A percentile compares a stretch with the other conserved stretches of the same genome.
Conservation (phyloP, 2,329 filamentous ascomycete genomes). For the Colletotrichum noveboracense region DNA sequence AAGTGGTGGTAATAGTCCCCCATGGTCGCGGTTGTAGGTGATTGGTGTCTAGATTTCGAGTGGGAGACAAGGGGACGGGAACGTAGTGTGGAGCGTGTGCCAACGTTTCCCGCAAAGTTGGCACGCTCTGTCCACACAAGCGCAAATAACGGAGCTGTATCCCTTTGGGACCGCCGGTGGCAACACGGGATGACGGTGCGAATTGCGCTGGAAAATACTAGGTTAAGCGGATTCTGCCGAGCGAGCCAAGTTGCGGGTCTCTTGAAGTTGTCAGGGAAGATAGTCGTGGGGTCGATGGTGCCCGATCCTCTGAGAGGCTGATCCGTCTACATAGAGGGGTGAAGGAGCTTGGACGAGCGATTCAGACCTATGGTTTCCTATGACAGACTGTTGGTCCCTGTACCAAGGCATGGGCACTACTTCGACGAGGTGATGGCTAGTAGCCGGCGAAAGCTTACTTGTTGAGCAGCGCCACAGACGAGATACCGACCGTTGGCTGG, state of each 20-base stretch:
- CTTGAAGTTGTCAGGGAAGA: background rate
- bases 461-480: background rate
- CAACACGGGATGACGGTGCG: background rate
- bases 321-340: background rate
- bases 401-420: constrained; percentile 2
- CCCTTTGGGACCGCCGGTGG: background rate
- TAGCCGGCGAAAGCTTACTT: background rate
- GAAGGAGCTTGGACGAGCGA: background rate
- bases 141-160: background rate
- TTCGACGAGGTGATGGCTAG: background rate
- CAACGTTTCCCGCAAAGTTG: background rate
- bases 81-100: constrained; percentile 6
- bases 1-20: constrained; percentile 63
- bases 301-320: background rate
- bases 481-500: background rate
- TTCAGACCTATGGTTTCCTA: background rate
- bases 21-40: constrained; percentile 40
- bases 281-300: background rate
- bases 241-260: background rate
- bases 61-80: background rate
- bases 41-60: background rate
- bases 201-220: background rate
- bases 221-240: background rate
- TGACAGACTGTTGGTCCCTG: background rate
- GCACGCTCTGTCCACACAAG: background rate